A percentile compares a stretch with the other conserved stretches of the same genome.
phyloP scores from a whole-genome alignment of 305 asterid genomes.

The Fraxinus paxiana region DNA sequence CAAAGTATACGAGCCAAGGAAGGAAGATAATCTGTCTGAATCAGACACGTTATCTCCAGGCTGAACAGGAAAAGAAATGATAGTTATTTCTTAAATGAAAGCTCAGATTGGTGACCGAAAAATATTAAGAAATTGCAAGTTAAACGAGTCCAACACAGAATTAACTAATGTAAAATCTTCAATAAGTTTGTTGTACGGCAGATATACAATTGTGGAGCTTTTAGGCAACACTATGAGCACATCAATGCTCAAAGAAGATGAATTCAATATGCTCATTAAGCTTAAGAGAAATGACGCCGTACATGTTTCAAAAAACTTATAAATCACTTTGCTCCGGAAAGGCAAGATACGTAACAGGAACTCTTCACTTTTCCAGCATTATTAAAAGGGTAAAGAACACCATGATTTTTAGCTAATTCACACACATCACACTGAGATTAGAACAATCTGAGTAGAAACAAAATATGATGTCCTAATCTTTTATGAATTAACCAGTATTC shows the following conservation, averaged over 20 bases:
- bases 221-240: neutral
- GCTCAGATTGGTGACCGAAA: neutral
- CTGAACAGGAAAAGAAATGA: slow-evolving; percentile 31
- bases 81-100: neutral
- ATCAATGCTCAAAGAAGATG: neutral
- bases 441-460: neutral
- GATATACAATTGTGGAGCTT: neutral
- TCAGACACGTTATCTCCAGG: slow-evolving; percentile 57
- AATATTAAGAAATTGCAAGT: neutral
- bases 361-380: neutral
- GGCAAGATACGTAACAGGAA: neutral
- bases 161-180: neutral
- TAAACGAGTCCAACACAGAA: neutral
- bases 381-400: neutral
- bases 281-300: neutral
- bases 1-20: slow-evolving; percentile 55
- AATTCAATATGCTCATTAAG: neutral
- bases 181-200: neutral
- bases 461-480: neutral
- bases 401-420: neutral
- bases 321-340: neutral
- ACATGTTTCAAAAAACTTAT: neutral
- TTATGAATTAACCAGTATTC: neutral
- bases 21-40: slow-evolving; percentile 54
- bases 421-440: neutral